These are phyloP conservation scores for Cyberlindnera sargentensis DNA, from an alignment of 805 yeast species.

Conservation along the genomic window DNA sequence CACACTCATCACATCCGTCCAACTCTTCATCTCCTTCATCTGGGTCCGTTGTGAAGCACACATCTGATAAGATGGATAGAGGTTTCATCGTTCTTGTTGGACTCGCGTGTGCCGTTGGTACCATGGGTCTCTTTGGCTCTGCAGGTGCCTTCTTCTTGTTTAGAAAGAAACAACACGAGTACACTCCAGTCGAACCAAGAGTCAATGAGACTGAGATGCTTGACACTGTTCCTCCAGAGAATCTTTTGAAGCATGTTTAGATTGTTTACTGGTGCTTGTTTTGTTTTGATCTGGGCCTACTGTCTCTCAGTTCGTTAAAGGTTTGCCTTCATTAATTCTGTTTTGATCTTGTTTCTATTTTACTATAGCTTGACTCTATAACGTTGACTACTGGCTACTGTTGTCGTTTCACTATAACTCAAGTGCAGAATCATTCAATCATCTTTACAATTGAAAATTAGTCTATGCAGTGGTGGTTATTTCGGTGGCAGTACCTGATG, in stretches of 20 bases:
- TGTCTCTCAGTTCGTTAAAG: too few species aligned
- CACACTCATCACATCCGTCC: constrained; percentile 15
- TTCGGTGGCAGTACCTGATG: too few species aligned
- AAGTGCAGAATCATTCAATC: too few species aligned
- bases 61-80: constrained; percentile 27
- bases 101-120: constrained; percentile 57
- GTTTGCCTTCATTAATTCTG: too few species aligned
- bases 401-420: too few species aligned
- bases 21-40: constrained; percentile 13
- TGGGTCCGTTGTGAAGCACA: constrained; percentile 5
- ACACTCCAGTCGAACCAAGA: constrained; percentile 43
- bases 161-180: constrained; percentile 32
- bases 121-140: constrained; percentile 34
- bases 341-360: too few species aligned
- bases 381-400: too few species aligned
- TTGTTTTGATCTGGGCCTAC: background rate
- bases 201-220: constrained; percentile 57
- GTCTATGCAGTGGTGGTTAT: too few species aligned
- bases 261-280: constrained; percentile 1
- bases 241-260: constrained; percentile 32
- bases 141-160: constrained; percentile 31
- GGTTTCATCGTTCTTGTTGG: constrained; percentile 68
- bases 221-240: constrained; percentile 54
- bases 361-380: too few species aligned
- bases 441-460: too few species aligned